Evolutionary conservation across 2,329 filamentous ascomycete species (phyloP).

Genomic region (Zymoseptoria ardabiliae): DNA sequence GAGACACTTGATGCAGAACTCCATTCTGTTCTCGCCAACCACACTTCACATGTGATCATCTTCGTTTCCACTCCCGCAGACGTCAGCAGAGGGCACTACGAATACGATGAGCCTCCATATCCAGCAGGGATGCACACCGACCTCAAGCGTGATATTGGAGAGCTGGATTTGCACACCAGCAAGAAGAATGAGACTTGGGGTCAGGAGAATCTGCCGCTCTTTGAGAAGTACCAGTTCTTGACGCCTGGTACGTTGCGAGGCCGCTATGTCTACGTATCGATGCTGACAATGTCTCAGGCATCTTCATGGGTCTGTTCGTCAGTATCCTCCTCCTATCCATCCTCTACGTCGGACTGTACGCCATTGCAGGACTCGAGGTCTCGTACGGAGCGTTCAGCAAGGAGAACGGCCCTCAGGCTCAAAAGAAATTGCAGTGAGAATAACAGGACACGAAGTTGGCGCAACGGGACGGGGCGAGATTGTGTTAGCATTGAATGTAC

Average conservation of each 20-base stretch:
- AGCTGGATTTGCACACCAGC: conserved; percentile 25
- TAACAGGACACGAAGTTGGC: background rate
- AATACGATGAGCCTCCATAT: conserved; percentile 55
- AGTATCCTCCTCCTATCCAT: conserved; percentile 67
- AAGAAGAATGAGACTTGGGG: conserved; percentile 14
- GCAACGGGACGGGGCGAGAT: background rate
- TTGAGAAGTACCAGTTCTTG: conserved; percentile 92
- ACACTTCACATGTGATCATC: conserved; percentile 14
- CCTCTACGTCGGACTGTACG: conserved; percentile 68
- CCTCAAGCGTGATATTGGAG: conserved; percentile 58
- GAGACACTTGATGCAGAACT: conserved; percentile 14
- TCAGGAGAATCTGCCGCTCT: conserved; percentile 50
- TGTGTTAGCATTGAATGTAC: background rate
- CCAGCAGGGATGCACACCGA: conserved; percentile 59
- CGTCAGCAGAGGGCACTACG: conserved; percentile 45
- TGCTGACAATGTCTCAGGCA: conserved; percentile 46
- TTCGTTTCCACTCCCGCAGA: conserved; percentile 6
- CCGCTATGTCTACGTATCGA: background rate
- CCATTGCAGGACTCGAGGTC: conserved; percentile 73
- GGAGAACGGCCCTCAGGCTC: conserved; percentile 80
- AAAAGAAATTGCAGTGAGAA: conserved; percentile 65
- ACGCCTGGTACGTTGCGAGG: conserved; percentile 61
- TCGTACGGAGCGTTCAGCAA: conserved; percentile 95
- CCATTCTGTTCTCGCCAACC: conserved; percentile 8
- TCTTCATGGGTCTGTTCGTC: conserved; percentile 79